phyloP scores from a whole-genome alignment of 805 yeast species.

The Schwanniomyces yamadae region DNA sequence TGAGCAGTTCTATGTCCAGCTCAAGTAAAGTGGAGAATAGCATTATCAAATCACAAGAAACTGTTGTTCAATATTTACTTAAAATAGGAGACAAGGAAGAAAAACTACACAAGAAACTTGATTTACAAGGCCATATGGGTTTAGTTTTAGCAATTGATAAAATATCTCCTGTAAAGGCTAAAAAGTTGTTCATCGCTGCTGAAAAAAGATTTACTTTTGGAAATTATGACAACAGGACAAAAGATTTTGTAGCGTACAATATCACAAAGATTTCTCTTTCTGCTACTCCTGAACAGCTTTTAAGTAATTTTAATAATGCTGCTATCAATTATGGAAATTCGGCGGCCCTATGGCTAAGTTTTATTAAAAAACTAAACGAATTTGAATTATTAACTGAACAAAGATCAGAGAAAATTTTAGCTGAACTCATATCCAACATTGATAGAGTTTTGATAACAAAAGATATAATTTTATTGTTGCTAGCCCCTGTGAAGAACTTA shows the following conservation, averaged over 20 bases:
- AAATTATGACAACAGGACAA: conserved; percentile 3
- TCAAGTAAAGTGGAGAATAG: conserved; percentile 5
- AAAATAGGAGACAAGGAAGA: conserved; percentile 3
- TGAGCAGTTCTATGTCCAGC: conserved; percentile 5
- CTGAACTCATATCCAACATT: conserved; percentile 22
- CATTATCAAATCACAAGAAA: conserved; percentile 29
- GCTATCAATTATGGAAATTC: conserved; percentile 21
- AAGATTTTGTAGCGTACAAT: conserved; percentile 23
- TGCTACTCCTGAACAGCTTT: conserved; percentile 33
- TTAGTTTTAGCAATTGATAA: conserved; percentile 28
- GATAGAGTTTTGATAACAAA: conserved; percentile 28
- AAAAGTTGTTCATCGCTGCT: conserved; percentile 24
- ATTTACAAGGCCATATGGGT: conserved; percentile 36
- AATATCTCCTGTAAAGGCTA: conserved; percentile 25
- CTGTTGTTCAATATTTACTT: conserved; percentile 19
- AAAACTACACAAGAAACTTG: conserved; percentile 17
- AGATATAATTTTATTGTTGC: conserved; percentile 27
- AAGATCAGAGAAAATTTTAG: conserved; percentile 26
- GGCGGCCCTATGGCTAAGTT: conserved; percentile 34
- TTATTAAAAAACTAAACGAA: conserved; percentile 29
- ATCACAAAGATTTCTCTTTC: conserved; percentile 27
- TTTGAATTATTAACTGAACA: conserved; percentile 31
- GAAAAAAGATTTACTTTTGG: conserved; percentile 19
- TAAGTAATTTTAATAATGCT: conserved; percentile 33
- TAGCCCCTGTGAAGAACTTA: conserved; percentile 29